phyloP scores from a whole-genome alignment of 2,329 filamentous ascomycete genomes.

The Penicillium sp. region DNA sequence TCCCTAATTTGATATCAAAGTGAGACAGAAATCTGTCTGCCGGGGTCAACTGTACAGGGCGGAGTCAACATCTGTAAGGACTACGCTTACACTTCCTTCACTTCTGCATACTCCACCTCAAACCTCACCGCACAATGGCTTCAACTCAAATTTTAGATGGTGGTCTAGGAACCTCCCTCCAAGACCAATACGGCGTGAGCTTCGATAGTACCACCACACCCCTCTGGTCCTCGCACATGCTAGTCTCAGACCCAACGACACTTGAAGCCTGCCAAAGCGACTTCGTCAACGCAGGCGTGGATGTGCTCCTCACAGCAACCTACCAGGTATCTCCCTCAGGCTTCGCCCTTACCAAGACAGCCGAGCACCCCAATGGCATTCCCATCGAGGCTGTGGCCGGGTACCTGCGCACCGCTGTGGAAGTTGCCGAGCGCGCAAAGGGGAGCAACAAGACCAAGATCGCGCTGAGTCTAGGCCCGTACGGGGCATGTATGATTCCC shows the following conservation, averaged over 20 bases:
- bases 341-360: constrained; percentile 49
- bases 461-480: constrained; percentile 60
- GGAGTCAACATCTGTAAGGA: no score
- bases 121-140: constrained; percentile 18
- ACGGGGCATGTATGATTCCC: constrained; percentile 62
- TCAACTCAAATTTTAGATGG: constrained; percentile 56
- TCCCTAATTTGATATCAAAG: no score
- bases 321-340: constrained; percentile 59
- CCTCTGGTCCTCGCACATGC: constrained; percentile 63
- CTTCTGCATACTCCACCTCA: constrained; percentile 2
- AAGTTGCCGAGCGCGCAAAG: constrained; percentile 35
- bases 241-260: constrained; percentile 51
- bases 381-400: constrained; percentile 35
- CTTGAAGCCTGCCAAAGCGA: constrained; percentile 53
- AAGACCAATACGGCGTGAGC: constrained; percentile 50
- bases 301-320: constrained; percentile 62
- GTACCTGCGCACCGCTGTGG: constrained; percentile 41
- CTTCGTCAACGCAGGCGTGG: constrained; percentile 54
- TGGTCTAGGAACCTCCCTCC: constrained; percentile 62
- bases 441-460: constrained; percentile 13
- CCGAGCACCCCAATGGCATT: constrained; percentile 45
- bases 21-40: no score
- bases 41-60: no score
- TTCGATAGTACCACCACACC: constrained; percentile 50
- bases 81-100: no score